phyloP scores from a whole-genome alignment of 345 rosid genomes.

The Alliaria petiolata region DNA sequence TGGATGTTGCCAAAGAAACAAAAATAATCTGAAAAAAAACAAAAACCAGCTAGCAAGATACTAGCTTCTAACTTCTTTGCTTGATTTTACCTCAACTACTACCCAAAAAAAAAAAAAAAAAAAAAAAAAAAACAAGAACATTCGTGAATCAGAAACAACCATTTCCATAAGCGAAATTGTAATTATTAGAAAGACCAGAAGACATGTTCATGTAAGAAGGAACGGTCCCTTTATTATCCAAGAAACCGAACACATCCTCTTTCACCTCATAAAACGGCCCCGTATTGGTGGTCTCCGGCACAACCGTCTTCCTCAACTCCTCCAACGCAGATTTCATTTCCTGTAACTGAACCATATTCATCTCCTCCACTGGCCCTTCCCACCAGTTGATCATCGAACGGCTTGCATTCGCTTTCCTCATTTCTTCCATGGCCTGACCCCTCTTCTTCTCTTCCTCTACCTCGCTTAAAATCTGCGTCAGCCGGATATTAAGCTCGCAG shows the following conservation, averaged over 20 bases:
- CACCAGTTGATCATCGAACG: constrained; percentile 12
- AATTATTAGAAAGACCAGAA: background rate
- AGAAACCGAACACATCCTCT: constrained; percentile 23
- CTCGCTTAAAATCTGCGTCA: constrained; percentile 1
- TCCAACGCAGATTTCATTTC: constrained; percentile 21
- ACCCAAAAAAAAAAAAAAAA: too few relatives aligned
- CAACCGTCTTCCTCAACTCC: constrained; percentile 11
- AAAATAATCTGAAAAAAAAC: background rate
- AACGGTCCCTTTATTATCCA: background rate
- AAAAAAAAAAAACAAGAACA: background rate
- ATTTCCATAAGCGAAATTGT: background rate
- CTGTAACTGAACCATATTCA: constrained; percentile 17
- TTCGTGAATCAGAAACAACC: constrained; percentile 12
- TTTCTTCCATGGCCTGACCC: constrained; percentile 14
- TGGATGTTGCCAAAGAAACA: background rate
- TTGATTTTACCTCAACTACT: too few relatives aligned
- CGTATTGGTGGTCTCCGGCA: background rate
- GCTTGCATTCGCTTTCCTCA: background rate
- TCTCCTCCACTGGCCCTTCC: constrained; percentile 20
- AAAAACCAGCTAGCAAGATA: constrained; percentile 4
- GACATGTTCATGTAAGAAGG: constrained; percentile 15
- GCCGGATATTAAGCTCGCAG: constrained; percentile 4
- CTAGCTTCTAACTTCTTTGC: too few relatives aligned
- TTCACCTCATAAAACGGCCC: background rate
- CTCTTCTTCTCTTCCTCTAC: constrained; percentile 23